Conservation (phyloP, 208 protist species). For the Novymonas esmeraldas region DNA sequence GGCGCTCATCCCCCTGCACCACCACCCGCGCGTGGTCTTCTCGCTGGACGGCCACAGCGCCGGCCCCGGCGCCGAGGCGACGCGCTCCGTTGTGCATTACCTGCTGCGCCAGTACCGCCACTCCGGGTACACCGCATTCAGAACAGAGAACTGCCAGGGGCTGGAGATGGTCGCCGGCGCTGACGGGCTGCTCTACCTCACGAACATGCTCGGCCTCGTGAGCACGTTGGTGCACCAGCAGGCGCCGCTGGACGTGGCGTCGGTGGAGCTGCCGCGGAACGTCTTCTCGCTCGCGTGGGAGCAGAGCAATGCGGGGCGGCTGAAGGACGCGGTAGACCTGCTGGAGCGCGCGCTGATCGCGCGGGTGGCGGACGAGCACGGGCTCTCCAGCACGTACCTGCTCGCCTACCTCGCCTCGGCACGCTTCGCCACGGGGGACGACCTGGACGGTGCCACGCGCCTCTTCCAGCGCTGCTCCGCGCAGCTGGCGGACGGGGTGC, state of each 20-base stretch:
- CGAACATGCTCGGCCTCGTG: conserved; percentile 52
- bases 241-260: conserved; percentile 6
- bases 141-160: conserved; percentile 18
- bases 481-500: conserved; percentile 14
- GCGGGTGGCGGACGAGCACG: conserved; percentile 11
- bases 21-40: conserved; percentile 41
- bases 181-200: conserved; percentile 55
- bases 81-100: conserved; percentile 19
- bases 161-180: conserved; percentile 45
- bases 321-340: conserved; percentile 33
- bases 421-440: conserved; percentile 30
- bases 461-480: conserved; percentile 31
- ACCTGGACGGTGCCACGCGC: conserved; percentile 25
- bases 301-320: conserved; percentile 22
- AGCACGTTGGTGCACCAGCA: conserved; percentile 22
- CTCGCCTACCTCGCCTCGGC: conserved; percentile 21
- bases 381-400: conserved; percentile 22
- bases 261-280: conserved; percentile 6
- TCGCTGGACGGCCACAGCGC: conserved; percentile 27
- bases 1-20: conserved; percentile 52
- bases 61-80: neutral
- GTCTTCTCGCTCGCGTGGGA: conserved; percentile 18
- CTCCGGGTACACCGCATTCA: conserved; percentile 11
- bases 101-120: conserved; percentile 15
- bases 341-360: conserved; percentile 41